Evolutionary conservation across 108 stramenopile species (phyloP), one percentile per base, ranked within the genome.

Genomic region (Nitzschia sp.): DNA sequence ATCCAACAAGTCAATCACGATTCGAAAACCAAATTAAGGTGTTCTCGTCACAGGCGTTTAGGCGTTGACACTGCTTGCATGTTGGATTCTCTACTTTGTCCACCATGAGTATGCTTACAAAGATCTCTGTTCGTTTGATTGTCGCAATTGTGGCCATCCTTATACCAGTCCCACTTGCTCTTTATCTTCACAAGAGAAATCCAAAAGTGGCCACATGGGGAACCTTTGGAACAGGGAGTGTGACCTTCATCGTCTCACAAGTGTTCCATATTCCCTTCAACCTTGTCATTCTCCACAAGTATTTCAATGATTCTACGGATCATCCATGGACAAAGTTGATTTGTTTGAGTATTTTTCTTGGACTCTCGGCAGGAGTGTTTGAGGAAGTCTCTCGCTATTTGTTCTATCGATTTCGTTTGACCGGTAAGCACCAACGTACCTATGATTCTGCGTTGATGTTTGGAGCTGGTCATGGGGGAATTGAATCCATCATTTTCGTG

Each of bases 221-320:
- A 19, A 24, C 24, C 2, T 54, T 54, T 22, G 12, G 53, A 54
- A 24, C 3, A 2, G 53, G 53, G 2, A 7, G 53, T 6, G 3
- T 17, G 20, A 54, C 53, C 12, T 54, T 54, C 9, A 24, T 54
- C 2, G 21, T 54, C 19, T 54, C 53, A 2, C 53, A 54, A 6
- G 53, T 54, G 12, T 54, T 54, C 21, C 53, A 54, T 24, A 54
- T 54, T 6, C 53, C 53, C 24, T 54, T 54, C 53, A 54, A 54
- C 8, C 21, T 22, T 6, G 1, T 7, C 24, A 24, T 54, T 24
- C 53, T 54, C 6, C 19, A 54, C 12, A 21, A 22, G 53, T 12
- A 22, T 3, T 19, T 19, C 12, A 12, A 22, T 2, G 21, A 54
- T 12, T 19, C 12, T 12, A 12, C 19, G 3, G 12, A 22, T 5